phyloP scores from a whole-genome alignment of 305 asterid species.

The Rubia tinctorum region DNA sequence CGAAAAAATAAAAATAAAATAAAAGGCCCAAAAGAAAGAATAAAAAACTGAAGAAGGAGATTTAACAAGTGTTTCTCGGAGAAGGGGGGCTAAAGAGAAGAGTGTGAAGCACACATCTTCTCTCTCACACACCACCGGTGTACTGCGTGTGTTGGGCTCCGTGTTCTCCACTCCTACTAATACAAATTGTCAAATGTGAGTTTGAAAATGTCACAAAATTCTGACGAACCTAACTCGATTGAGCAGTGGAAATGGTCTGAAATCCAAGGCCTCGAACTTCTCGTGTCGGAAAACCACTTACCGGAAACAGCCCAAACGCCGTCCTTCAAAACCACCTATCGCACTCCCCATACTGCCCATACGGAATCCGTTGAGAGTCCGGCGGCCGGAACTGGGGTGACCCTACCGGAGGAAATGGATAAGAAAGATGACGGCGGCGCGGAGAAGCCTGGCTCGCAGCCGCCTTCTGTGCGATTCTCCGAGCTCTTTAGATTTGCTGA shows the following conservation, averaged over 20 bases:
- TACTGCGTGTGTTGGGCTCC: conserved; percentile 16
- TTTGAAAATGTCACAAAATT: conserved; percentile 37
- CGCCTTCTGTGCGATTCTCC: conserved; percentile 43
- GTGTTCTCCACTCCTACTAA: conserved; percentile 11
- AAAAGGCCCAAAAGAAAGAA: conserved; percentile 4
- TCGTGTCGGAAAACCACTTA: conserved; percentile 40
- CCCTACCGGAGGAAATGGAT: conserved; percentile 47
- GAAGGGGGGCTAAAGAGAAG: conserved; percentile 11
- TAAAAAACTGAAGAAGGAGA: conserved; percentile 6
- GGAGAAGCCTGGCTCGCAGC: conserved; percentile 50
- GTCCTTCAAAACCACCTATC: conserved; percentile 36
- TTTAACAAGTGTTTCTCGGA: background rate
- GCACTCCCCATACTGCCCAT: conserved; percentile 9
- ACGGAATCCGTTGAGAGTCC: conserved; percentile 1
- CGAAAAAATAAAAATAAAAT: background rate
- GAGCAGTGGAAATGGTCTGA: conserved; percentile 92
- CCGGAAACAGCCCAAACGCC: conserved; percentile 9
- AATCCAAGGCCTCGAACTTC: conserved; percentile 71
- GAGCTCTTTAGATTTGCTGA: conserved; percentile 96
- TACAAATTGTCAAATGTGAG: conserved; percentile 24
- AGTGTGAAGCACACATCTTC: conserved; percentile 18
- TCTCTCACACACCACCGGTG: conserved; percentile 3
- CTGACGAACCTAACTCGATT: conserved; percentile 53
- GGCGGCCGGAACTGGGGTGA: conserved; percentile 27
- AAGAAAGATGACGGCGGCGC: conserved; percentile 43